Percentiles rank a stretch among this genome's conserved stretches.
Evolutionary conservation across 192 early-diverging fungal genomes (phyloP).

Genomic region (Entophlyctis luteolus): DNA sequence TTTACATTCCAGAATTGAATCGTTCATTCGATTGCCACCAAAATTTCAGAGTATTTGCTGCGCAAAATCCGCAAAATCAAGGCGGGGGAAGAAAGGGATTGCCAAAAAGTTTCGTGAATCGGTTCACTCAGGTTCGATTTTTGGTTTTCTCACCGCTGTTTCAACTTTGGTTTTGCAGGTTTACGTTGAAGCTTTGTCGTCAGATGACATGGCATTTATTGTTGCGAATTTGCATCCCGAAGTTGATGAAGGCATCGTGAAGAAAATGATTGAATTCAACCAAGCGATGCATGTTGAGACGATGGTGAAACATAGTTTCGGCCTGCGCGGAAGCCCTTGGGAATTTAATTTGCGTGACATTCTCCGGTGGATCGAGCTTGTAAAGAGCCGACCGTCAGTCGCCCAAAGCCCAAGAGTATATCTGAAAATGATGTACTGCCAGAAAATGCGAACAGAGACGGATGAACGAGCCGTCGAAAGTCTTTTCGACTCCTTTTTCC

Average conservation of each 20-base stretch:
- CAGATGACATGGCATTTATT: slow-evolving; percentile 79
- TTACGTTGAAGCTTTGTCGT: slow-evolving; percentile 77
- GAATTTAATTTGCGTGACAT: slow-evolving; percentile 99
- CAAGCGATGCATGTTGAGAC: slow-evolving; percentile 78
- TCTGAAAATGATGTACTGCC: slow-evolving; percentile 80
- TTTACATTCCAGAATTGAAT: slow-evolving; percentile 95
- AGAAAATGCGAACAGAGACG: slow-evolving; percentile 77
- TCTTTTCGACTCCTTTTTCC: slow-evolving; percentile 11
- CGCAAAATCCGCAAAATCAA: slow-evolving; percentile 94
- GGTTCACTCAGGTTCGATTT: slow-evolving; percentile 65
- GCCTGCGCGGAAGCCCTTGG: slow-evolving; percentile 82
- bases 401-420: slow-evolving; percentile 55
- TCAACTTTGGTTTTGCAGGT: slow-evolving; percentile 51
- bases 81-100: slow-evolving; percentile 98
- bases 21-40: slow-evolving; percentile 72
- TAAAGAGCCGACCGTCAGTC: slow-evolving; percentile 43
- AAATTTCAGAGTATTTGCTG: slow-evolving; percentile 90
- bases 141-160: slow-evolving; percentile 5
- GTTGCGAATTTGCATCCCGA: slow-evolving; percentile 48
- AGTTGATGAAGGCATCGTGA: slow-evolving; percentile 14
- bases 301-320: slow-evolving; percentile 73
- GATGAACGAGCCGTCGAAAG: slow-evolving; percentile 57
- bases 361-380: slow-evolving; percentile 86
- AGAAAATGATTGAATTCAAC: slow-evolving; percentile 78
- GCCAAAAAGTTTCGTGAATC: slow-evolving; percentile 93